These are phyloP conservation scores for Hyphopichia fennica DNA, from an alignment of 1,139 yeast species.

Conservation along the genomic window DNA sequence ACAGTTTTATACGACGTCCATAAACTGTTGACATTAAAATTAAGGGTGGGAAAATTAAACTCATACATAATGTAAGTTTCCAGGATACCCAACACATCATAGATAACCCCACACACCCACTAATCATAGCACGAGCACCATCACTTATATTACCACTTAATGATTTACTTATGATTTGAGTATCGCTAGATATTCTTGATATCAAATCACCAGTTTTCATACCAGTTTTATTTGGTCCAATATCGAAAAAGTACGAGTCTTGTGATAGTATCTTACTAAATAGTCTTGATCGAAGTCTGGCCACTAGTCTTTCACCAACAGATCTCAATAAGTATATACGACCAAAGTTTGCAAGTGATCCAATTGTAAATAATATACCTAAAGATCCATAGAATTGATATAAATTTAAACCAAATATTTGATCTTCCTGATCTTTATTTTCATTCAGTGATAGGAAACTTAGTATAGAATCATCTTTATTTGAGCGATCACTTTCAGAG, in stretches of 20 bases:
- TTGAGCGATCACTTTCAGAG: slow-evolving; percentile 13
- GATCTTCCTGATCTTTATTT: slow-evolving; percentile 32
- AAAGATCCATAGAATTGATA: slow-evolving; percentile 35
- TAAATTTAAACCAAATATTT: slow-evolving; percentile 34
- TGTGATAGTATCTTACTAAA: slow-evolving; percentile 78
- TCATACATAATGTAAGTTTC: slow-evolving; percentile 72
- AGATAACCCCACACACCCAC: slow-evolving; percentile 75
- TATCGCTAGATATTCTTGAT: slow-evolving; percentile 83
- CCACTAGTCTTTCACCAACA: slow-evolving; percentile 84
- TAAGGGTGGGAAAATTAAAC: slow-evolving; percentile 80
- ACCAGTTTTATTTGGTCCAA: slow-evolving; percentile 51
- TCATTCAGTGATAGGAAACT: slow-evolving; percentile 20
- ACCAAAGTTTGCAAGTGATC: slow-evolving; percentile 79
- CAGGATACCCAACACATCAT: slow-evolving; percentile 91
- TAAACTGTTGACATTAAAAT: slow-evolving; percentile 72
- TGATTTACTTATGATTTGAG: slow-evolving; percentile 84
- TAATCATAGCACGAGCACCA: slow-evolving; percentile 77
- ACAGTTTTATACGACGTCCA: slow-evolving; percentile 74
- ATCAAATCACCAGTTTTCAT: slow-evolving; percentile 90
- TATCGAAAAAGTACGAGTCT: slow-evolving; percentile 91
- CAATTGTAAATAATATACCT: slow-evolving; percentile 57
- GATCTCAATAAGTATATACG: slow-evolving; percentile 71
- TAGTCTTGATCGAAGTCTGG: slow-evolving; percentile 73
- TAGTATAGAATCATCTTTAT: slow-evolving; percentile 33
- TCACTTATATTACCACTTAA: slow-evolving; percentile 89